Percentiles rank a stretch among this genome's conserved stretches.
Conservation (phyloP, 768 basidiomycete species). For the Chalciporus sphaerocephalus region DNA sequence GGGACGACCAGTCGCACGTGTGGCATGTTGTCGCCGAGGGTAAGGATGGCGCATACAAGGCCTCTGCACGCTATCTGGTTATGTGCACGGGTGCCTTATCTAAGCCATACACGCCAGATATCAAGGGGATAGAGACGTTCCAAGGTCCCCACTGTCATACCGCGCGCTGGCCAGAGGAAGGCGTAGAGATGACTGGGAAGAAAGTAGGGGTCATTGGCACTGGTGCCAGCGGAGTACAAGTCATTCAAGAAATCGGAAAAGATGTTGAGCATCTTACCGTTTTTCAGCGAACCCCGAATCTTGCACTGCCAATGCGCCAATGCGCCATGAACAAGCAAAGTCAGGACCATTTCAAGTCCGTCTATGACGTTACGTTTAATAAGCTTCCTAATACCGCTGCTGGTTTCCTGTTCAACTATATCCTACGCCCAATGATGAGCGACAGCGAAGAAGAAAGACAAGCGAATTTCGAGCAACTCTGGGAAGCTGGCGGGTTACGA, state of each 20-base stretch:
- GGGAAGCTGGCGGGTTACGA: conserved; percentile 1
- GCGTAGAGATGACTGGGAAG: conserved; percentile 5
- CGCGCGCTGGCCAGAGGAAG: conserved; percentile 4
- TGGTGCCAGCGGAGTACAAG: conserved; percentile 7
- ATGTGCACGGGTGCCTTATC: no score
- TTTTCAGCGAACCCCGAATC: conserved; percentile 11
- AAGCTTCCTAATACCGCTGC: conserved; percentile 2
- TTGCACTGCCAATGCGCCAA: conserved; percentile 6
- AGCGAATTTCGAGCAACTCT: conserved; percentile 5
- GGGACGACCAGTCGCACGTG: no score
- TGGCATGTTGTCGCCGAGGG: no score
- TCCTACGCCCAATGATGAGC: conserved; percentile 10
- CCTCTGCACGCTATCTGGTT: no score
- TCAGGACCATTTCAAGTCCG: conserved; percentile 6
- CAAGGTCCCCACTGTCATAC: not conserved
- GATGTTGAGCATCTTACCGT: conserved; percentile 6
- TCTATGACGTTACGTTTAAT: conserved; percentile 7
- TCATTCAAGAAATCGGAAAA: conserved; percentile 4
- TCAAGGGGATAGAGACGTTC: no score
- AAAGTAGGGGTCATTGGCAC: conserved; percentile 9
- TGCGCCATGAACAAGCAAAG: conserved; percentile 7
- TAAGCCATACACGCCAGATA: no score
- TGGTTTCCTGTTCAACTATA: not conserved
- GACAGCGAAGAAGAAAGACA: conserved; percentile 7
- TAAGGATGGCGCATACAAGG: no score